Evolutionary conservation across 2,329 filamentous ascomycete genomes (phyloP).

Genomic region (Erysiphe pulchra): DNA sequence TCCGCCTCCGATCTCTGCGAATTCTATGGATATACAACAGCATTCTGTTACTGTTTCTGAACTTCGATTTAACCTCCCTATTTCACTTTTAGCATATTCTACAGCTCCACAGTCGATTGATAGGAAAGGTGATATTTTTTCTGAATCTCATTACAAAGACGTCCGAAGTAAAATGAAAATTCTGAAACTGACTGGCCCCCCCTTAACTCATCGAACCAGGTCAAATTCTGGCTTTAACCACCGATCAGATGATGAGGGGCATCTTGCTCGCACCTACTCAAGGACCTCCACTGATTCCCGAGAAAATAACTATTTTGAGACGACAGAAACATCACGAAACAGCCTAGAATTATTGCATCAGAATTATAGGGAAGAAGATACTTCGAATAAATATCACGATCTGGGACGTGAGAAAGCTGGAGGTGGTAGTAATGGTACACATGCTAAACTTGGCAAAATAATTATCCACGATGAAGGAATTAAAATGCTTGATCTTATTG

Average conservation of each 20-base stretch:
- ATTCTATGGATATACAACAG: constrained; percentile 3
- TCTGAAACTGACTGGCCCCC: constrained; percentile 4
- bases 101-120: constrained; percentile 2
- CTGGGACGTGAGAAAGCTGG: constrained; percentile 63
- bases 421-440: constrained; percentile 61
- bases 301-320: constrained; percentile 3
- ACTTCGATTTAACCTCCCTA: constrained; percentile 60
- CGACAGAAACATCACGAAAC: not conserved
- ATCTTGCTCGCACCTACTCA: constrained; percentile 8
- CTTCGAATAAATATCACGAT: constrained; percentile 28
- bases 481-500: constrained; percentile 84
- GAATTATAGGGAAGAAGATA: constrained; percentile 8
- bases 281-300: constrained; percentile 6
- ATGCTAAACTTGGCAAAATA: constrained; percentile 81
- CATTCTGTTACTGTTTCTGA: constrained; percentile 35
- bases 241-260: constrained; percentile 7
- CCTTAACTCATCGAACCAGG: constrained; percentile 2
- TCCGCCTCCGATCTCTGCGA: constrained; percentile 17
- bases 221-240: constrained; percentile 2
- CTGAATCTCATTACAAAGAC: constrained; percentile 6
- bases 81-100: constrained; percentile 19
- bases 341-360: not conserved
- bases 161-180: constrained; percentile 11
- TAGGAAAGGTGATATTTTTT: not conserved
- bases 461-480: constrained; percentile 72